Conservation (phyloP, 148 eudicot species). For the Cornus kousa region DNA sequence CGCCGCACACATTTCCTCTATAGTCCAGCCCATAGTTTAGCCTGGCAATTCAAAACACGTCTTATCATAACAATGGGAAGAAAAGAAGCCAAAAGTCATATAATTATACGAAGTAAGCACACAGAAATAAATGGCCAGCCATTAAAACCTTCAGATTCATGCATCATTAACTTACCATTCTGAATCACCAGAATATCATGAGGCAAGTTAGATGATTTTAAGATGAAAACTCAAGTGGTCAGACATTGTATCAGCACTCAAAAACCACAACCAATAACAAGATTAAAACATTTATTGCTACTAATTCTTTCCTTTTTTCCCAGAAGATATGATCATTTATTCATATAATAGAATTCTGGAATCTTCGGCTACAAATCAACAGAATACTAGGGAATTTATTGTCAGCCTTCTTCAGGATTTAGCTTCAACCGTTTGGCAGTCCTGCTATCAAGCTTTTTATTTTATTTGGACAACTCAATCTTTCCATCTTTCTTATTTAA, state of each 20-base stretch:
- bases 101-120: slow-evolving; percentile 1
- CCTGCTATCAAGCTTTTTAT: no score
- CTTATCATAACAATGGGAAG: slow-evolving; percentile 7
- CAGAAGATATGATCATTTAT: no score
- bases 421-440: no score
- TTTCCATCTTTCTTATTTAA: neutral
- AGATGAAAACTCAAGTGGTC: neutral
- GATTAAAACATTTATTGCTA: neutral
- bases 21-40: slow-evolving; percentile 86
- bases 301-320: no score
- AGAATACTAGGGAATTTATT: no score
- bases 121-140: neutral
- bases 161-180: neutral
- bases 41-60: slow-evolving; percentile 39
- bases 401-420: no score
- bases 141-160: no score
- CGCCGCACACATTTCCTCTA: slow-evolving; percentile 92
- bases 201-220: neutral
- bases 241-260: neutral
- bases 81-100: neutral
- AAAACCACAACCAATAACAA: neutral
- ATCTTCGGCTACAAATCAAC: no score
- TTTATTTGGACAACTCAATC: neutral
- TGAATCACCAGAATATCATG: neutral
- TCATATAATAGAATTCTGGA: neutral